Percentiles rank a stretch among this genome's conserved stretches.
phyloP scores from a whole-genome alignment of 768 basidiomycete genomes.

The Glaciozyma martinii region DNA sequence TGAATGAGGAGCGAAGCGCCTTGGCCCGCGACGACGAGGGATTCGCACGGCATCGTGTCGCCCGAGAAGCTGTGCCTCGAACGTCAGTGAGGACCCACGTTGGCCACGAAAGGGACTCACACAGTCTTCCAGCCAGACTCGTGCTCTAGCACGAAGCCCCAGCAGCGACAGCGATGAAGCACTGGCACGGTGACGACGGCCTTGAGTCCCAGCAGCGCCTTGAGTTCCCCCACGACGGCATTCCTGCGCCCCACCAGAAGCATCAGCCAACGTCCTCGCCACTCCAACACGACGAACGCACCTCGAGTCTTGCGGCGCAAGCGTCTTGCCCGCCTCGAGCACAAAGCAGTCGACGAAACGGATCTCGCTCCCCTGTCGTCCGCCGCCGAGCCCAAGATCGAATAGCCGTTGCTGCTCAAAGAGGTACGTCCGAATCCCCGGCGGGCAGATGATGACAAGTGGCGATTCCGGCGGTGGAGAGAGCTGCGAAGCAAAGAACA shows the following conservation, averaged over 20 bases:
- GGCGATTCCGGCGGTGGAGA: conserved; percentile 54
- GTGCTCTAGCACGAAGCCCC: conserved; percentile 62
- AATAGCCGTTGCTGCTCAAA: conserved; percentile 64
- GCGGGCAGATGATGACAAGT: conserved; percentile 60
- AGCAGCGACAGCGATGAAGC: conserved; percentile 60
- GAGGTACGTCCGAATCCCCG: conserved; percentile 56
- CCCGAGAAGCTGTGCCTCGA: conserved; percentile 64
- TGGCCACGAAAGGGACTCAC: conserved; percentile 45
- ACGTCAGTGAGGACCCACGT: background rate
- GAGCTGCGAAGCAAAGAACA: conserved; percentile 45
- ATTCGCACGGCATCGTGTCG: conserved; percentile 71
- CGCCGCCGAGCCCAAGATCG: conserved; percentile 53
- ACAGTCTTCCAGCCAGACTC: conserved; percentile 65
- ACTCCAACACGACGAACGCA: background rate
- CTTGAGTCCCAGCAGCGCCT: conserved; percentile 47
- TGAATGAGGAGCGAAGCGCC: conserved; percentile 77
- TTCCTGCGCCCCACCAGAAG: background rate
- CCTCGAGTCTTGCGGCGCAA: conserved; percentile 15
- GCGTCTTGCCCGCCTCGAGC: conserved; percentile 18
- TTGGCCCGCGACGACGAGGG: conserved; percentile 56
- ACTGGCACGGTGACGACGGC: conserved; percentile 63
- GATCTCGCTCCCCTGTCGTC: conserved; percentile 1
- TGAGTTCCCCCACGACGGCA: conserved; percentile 4
- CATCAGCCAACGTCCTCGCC: background rate
- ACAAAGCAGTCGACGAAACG: conserved; percentile 20